Evolutionary conservation across 2,329 filamentous ascomycete genomes (phyloP).

Genomic region (Talaromyces funiculosus): DNA sequence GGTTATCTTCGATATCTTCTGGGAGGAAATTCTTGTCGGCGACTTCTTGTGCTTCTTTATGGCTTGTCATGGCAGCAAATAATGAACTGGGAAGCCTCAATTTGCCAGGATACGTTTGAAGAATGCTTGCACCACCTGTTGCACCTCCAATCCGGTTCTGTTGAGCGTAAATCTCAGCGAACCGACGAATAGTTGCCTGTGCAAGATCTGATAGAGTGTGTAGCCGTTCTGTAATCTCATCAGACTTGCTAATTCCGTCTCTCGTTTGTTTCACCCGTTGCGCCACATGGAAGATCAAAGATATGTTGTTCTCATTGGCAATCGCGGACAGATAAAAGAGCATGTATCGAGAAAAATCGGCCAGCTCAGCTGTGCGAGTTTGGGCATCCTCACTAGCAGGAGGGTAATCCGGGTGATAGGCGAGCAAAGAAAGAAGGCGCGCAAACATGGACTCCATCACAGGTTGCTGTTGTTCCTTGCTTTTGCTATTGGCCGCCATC

Average conservation of each 20-base stretch:
- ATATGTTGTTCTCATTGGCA: slow-evolving; percentile 79
- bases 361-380: slow-evolving; percentile 54
- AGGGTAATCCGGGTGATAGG: slow-evolving; percentile 85
- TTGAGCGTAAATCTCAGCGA: slow-evolving; percentile 81
- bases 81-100: slow-evolving; percentile 73
- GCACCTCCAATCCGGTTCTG: slow-evolving; percentile 41
- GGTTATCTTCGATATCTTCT: slow-evolving; percentile 65
- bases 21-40: slow-evolving; percentile 80
- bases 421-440: slow-evolving; percentile 77
- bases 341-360: slow-evolving; percentile 82
- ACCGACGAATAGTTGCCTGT: slow-evolving; percentile 74
- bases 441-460: slow-evolving; percentile 77
- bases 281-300: slow-evolving; percentile 83
- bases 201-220: slow-evolving; percentile 86
- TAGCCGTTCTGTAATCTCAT: slow-evolving; percentile 47
- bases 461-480: slow-evolving; percentile 47
- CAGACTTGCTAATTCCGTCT: slow-evolving; percentile 63
- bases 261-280: slow-evolving; percentile 87
- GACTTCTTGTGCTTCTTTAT: slow-evolving; percentile 74
- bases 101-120: slow-evolving; percentile 77
- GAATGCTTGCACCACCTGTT: slow-evolving; percentile 45
- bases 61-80: slow-evolving; percentile 68
- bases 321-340: slow-evolving; percentile 81
- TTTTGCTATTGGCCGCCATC: slow-evolving; percentile 30
- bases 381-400: slow-evolving; percentile 31